Base-by-base conservation (phyloP, 2,329 filamentous ascomycete genomes). In the Talaromyces amestolkiae region DNA sequence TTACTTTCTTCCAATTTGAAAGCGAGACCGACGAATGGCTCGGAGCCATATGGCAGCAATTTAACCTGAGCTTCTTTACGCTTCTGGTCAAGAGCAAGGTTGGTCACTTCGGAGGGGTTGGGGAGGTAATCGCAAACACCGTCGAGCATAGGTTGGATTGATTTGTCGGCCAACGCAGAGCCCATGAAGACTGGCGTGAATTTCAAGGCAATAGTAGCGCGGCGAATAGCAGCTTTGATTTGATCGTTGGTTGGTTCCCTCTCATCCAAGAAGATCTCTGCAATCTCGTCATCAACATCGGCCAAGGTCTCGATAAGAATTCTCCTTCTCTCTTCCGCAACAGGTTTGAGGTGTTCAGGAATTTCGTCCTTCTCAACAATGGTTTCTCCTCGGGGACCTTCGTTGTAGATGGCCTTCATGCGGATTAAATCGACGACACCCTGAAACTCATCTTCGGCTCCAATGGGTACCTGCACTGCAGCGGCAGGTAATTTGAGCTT, bases 1-100 rank as follows among this genome's bases (percentile, higher is more conserved):
- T 96, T 97, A 81, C 94, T 96, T 81, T 99, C 95, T 84, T 99
- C 95, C 24, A 99, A 88, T 85, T 99, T 99, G 85, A 99, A 99
- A 10, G 95, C 95, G 68, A 99, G 85, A 59, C 95, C 95, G 64
- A 97, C 93, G 74, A 98, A 97, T 0, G 95, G 95, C 27, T 97
- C 84, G 24, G 91, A 90, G 80, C 96, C 95, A 83, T 98, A 97
- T 1, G 94, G 93, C 19, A 97, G 88, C 64, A 99, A 87, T 77
- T 94, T 91, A 67, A 97, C 93, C 2, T 88, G 85, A 58, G 89
- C 86, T 78, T 99, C 95, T 51, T 83, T 83, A 72, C 91, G 87
- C 75, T 89, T 87, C 76, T 89, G 89, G 79, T 99, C 94, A 64
- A 99, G 86, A 7, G 93, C 95, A 73, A 91, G 81, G 81, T 98